phyloP scores from a whole-genome alignment of 176 grass and related monocot genomes.

The Triticum urartu region DNA sequence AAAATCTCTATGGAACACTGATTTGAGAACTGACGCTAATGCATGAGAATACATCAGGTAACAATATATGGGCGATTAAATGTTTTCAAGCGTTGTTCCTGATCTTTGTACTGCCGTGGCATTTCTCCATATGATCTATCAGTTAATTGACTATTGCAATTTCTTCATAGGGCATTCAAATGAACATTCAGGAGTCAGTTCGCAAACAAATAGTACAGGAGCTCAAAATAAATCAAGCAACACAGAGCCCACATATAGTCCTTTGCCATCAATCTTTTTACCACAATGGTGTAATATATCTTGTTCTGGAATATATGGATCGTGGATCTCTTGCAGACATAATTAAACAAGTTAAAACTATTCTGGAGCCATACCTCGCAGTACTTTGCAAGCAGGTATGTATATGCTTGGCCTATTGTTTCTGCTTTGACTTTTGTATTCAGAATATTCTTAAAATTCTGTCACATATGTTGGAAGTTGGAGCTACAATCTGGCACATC shows the following conservation, averaged over 20 bases:
- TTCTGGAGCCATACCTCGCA: constrained; percentile 94
- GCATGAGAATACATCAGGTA: background rate
- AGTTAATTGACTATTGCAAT: too few relatives aligned
- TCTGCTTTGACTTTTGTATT: background rate
- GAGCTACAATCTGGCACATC: too few relatives aligned
- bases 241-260: constrained; percentile 73
- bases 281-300: constrained; percentile 98
- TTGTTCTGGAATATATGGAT: constrained; percentile 97
- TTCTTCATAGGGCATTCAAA: constrained; percentile 73
- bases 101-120: constrained; percentile 1
- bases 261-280: constrained; percentile 95
- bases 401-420: background rate
- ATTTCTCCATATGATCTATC: background rate
- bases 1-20: background rate
- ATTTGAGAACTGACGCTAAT: background rate
- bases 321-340: constrained; percentile 89
- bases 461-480: too few relatives aligned
- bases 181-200: constrained; percentile 95
- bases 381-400: constrained; percentile 91
- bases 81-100: background rate
- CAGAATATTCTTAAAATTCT: too few relatives aligned
- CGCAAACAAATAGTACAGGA: constrained; percentile 98
- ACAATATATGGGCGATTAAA: background rate
- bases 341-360: constrained; percentile 94
- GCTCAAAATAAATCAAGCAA: constrained; percentile 97